A percentile compares a stretch with the other conserved stretches of the same genome.
These are phyloP conservation scores for Fraxinus greggii DNA, from an alignment of 305 asterid genomes.

Conservation along the genomic window DNA sequence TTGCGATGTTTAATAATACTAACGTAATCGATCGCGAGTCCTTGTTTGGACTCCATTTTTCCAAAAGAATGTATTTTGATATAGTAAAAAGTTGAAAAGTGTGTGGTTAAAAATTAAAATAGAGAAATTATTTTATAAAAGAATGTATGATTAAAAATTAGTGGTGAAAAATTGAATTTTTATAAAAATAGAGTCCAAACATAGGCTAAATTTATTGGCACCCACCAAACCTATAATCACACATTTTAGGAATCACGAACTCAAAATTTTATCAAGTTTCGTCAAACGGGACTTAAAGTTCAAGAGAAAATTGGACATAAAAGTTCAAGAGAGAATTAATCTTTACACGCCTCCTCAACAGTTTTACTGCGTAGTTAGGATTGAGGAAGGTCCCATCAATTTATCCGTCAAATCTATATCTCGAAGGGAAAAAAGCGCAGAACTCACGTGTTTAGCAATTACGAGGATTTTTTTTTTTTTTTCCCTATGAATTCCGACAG, in stretches of 20 bases:
- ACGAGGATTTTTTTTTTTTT: background rate
- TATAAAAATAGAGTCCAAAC: background rate
- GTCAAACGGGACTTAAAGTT: background rate
- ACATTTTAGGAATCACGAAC: background rate
- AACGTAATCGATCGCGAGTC: background rate
- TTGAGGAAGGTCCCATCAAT: background rate
- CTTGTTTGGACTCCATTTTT: background rate
- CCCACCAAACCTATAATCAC: background rate
- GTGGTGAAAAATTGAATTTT: too few relatives aligned
- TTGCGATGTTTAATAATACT: background rate
- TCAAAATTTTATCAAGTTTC: background rate
- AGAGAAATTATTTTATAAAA: too few relatives aligned
- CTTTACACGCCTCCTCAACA: background rate
- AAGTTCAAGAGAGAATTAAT: background rate
- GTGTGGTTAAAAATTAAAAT: too few relatives aligned
- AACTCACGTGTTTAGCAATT: background rate
- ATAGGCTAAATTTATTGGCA: background rate
- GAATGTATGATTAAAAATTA: too few relatives aligned
- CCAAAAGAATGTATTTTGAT: too few relatives aligned
- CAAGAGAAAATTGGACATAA: too few relatives aligned
- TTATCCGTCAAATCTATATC: background rate
- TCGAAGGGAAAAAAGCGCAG: background rate
- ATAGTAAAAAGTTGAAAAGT: background rate
- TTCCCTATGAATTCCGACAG: conserved; percentile 27
- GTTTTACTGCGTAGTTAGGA: background rate